These are phyloP conservation scores for Solanum commersonii DNA, from an alignment of 257 asterid species.

Conservation along the genomic window DNA sequence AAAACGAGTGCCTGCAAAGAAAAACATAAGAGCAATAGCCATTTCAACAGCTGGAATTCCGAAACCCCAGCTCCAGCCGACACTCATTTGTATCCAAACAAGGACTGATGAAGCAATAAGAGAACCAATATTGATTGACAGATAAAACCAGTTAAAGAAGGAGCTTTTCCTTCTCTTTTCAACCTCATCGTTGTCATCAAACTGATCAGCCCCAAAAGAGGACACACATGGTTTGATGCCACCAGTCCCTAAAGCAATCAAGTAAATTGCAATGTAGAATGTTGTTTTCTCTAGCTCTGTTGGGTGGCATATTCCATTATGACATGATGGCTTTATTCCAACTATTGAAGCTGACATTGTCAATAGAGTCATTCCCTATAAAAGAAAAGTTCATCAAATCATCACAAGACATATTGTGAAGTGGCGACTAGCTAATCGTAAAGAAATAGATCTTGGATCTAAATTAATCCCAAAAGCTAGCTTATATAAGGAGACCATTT, in stretches of 20 bases:
- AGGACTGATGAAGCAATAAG: background rate
- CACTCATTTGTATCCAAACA: background rate
- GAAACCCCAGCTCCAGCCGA: background rate
- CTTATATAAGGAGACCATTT: background rate
- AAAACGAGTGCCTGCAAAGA: background rate
- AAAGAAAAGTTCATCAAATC: background rate
- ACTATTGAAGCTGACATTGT: constrained; percentile 54
- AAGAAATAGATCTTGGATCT: background rate
- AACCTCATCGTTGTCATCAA: background rate
- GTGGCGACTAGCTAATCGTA: background rate
- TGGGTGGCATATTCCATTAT: constrained; percentile 32
- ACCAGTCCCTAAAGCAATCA: background rate
- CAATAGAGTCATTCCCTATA: constrained; percentile 66
- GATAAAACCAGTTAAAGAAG: background rate
- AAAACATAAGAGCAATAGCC: background rate
- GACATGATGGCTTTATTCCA: constrained; percentile 51
- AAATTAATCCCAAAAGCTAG: background rate
- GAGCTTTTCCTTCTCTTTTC: background rate
- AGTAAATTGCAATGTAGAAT: background rate
- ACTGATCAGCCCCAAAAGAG: background rate
- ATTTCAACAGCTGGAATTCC: background rate
- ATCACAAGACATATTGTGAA: background rate
- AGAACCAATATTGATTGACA: background rate
- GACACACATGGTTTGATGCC: background rate
- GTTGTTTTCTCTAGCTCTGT: constrained; percentile 3